Percentiles rank a stretch among this genome's conserved stretches.
These are phyloP conservation scores for Ormosia semicastrata DNA, from an alignment of 306 rosid genomes.

Conservation along the genomic window DNA sequence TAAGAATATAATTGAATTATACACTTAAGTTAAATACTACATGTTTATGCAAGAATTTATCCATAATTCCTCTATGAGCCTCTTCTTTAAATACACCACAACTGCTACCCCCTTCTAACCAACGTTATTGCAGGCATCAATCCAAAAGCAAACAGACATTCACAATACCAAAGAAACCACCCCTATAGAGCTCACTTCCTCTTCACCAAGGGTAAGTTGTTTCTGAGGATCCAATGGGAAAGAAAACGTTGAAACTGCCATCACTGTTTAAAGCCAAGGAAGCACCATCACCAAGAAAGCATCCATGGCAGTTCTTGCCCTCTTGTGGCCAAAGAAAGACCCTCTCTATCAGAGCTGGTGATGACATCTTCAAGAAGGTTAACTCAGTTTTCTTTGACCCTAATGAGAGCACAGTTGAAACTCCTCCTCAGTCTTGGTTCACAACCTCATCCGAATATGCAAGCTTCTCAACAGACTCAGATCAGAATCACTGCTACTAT, in stretches of 20 bases:
- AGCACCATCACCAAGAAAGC: neutral
- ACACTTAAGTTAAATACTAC: no score
- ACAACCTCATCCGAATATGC: slow-evolving; percentile 60
- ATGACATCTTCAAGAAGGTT: slow-evolving; percentile 56
- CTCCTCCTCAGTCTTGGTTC: slow-evolving; percentile 65
- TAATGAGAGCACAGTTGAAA: slow-evolving; percentile 22
- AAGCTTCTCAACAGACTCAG: slow-evolving; percentile 64
- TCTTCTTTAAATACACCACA: slow-evolving; percentile 39
- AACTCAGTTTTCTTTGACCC: slow-evolving; percentile 66
- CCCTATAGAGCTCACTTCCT: neutral
- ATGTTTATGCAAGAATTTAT: no score
- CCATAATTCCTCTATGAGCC: slow-evolving; percentile 26
- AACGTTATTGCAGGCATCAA: slow-evolving; percentile 40
- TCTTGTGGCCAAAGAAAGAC: slow-evolving; percentile 59
- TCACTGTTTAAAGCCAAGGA: slow-evolving; percentile 49
- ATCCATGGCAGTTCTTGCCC: slow-evolving; percentile 51
- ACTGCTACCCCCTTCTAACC: slow-evolving; percentile 26
- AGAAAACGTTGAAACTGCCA: slow-evolving; percentile 42
- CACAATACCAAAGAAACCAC: slow-evolving; percentile 26
- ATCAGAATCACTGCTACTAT: slow-evolving; percentile 18
- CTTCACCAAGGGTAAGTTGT: neutral
- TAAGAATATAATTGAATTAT: no score
- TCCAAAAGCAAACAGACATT: neutral
- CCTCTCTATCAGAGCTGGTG: slow-evolving; percentile 51
- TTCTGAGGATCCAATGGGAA: slow-evolving; percentile 46